Base-by-base conservation (phyloP, 106 monocot genomes). In the Chionographis japonica region DNA sequence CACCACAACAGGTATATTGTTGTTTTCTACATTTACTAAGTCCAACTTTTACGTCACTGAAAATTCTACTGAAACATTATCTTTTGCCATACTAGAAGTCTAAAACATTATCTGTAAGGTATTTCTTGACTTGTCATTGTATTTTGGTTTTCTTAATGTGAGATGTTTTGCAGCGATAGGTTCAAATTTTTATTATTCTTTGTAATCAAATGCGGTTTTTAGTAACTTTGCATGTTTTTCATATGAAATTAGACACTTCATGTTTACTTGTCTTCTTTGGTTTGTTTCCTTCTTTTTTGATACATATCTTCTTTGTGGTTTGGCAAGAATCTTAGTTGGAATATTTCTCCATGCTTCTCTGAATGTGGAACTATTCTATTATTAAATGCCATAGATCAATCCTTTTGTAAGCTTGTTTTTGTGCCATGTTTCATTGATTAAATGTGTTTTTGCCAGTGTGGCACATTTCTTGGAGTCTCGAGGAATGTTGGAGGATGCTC, bases 401-500 rank as follows among this genome's bases (percentile, higher is more conserved):
- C 46, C 8, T 46, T 46, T 10, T 46, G 46, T 10, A 6, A 46
- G 46, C 4, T 70, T 70, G 9, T 19, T 46, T 68, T 52, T 66
- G 51, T 6, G 8, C 10, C 4, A 63, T 60, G 0, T 50, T 19
- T 66, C 51, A 12, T 14, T 66, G 38, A 46, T 0, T 15, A 46
- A 6, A 6, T 6, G n/a, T 8, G 12, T 61, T 27, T 70, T 74
- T 69, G 20, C 27, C 63, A 95, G 94, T 75, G 91, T 95, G 54
- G 94, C 94, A 59, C 94, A 72, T 79, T 95, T 95, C 79, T 81
- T 95, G 91, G 94, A 95, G 58, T 95, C 94, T 52, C 85, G 94
- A 67, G 86, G 85, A 27, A 95, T 95, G 94, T 67, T 83, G 39
- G 91, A 88, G 72, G 94, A 95, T 70, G 90, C 94, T 56, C 70